Percentiles rank a stretch among this genome's conserved stretches.
phyloP scores from a whole-genome alignment of 139 green algal species.

The Chlamydomonas sp. region DNA sequence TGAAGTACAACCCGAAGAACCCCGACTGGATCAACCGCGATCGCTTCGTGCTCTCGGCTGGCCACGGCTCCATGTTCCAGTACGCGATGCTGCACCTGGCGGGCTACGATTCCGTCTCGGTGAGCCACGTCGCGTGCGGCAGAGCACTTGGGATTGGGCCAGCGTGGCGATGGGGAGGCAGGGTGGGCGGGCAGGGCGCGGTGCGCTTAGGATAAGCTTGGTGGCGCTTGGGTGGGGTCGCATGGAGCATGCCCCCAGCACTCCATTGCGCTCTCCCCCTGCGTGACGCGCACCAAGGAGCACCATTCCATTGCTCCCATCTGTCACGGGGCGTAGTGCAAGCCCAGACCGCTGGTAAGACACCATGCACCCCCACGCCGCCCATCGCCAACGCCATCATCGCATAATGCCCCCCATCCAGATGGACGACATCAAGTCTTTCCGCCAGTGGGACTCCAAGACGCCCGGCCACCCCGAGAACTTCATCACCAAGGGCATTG shows the following conservation, averaged over 20 bases:
- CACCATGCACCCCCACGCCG: not conserved
- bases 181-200: too few species aligned
- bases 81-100: slow-evolving; percentile 95
- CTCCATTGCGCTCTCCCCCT: not conserved
- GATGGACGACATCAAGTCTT: slow-evolving; percentile 93
- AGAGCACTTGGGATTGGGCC: too few species aligned
- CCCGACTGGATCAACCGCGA: slow-evolving; percentile 92
- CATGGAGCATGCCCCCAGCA: too few species aligned
- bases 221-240: too few species aligned
- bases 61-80: slow-evolving; percentile 98
- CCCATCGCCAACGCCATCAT: slow-evolving; percentile 1
- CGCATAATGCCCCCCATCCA: slow-evolving; percentile 34
- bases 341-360: not conserved
- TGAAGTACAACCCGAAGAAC: slow-evolving; percentile 95
- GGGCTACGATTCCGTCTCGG: slow-evolving; percentile 81
- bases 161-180: too few species aligned
- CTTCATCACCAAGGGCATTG: slow-evolving; percentile 89
- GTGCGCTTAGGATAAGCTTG: too few species aligned
- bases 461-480: slow-evolving; percentile 98
- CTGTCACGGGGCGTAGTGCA: not conserved
- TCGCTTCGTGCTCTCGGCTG: slow-evolving; percentile 96
- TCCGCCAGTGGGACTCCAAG: slow-evolving; percentile 90
- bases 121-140: too few species aligned
- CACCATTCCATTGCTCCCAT: not conserved
- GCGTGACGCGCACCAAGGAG: not conserved